phyloP scores from a whole-genome alignment of 768 basidiomycete species.

The Phaeolepiota aurea region DNA sequence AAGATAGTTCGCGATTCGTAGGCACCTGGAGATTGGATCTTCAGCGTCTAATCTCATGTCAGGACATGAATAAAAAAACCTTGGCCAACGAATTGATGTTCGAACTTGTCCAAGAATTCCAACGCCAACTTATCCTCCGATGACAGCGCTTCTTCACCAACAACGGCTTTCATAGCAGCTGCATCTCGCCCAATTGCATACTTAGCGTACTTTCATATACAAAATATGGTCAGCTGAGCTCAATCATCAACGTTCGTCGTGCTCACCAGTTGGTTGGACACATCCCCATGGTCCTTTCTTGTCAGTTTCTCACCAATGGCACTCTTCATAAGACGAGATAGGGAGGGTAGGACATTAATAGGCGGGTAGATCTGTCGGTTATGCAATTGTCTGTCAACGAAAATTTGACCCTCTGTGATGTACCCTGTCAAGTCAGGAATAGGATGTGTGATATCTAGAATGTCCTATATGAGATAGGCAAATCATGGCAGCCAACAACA shows the following conservation, averaged over 20 bases:
- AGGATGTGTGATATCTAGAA: slow-evolving; percentile 96
- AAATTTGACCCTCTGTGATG: slow-evolving; percentile 99
- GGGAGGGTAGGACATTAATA: slow-evolving; percentile 96
- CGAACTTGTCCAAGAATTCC: slow-evolving; percentile 97
- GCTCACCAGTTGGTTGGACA: slow-evolving; percentile 93
- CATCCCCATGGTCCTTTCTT: slow-evolving; percentile 97
- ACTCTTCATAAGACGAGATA: slow-evolving; percentile 99
- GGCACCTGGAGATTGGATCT: slow-evolving; percentile 44
- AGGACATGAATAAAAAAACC: slow-evolving; percentile 37
- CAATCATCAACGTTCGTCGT: background rate
- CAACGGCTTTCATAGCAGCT: slow-evolving; percentile 98
- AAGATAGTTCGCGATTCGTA: slow-evolving; percentile 96
- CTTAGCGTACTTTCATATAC: slow-evolving; percentile 82
- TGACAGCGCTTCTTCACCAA: slow-evolving; percentile 95
- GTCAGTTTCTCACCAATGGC: slow-evolving; percentile 98
- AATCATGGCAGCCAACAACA: slow-evolving; percentile 5
- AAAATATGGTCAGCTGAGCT: slow-evolving; percentile 4
- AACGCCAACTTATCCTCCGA: slow-evolving; percentile 93
- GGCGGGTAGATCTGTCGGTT: slow-evolving; percentile 98
- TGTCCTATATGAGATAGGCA: slow-evolving; percentile 8
- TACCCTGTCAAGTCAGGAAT: slow-evolving; percentile 99
- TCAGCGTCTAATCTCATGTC: slow-evolving; percentile 6
- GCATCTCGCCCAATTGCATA: slow-evolving; percentile 98
- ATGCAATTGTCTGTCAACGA: slow-evolving; percentile 93
- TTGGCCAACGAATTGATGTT: slow-evolving; percentile 95